These are phyloP conservation scores for Cucurbita maxima DNA, from an alignment of 306 rosid species.

Conservation along the genomic window DNA sequence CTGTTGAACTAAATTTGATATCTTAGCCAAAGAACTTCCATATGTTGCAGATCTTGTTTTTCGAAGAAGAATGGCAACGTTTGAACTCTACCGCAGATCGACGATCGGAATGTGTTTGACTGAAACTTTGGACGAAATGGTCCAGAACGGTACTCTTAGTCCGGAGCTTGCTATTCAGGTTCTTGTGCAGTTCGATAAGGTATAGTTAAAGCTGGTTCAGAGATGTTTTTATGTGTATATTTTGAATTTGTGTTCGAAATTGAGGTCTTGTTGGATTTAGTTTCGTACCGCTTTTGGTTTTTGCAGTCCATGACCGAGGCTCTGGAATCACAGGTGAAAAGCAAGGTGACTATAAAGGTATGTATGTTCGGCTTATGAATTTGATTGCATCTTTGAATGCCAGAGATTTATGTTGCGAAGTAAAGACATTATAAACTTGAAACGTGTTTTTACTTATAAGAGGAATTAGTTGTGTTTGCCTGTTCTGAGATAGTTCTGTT, in stretches of 20 bases:
- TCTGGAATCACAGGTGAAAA: conserved; percentile 72
- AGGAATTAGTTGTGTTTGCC: neutral
- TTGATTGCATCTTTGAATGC: neutral
- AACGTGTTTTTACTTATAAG: neutral
- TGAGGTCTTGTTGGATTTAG: neutral
- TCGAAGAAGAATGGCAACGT: conserved; percentile 56
- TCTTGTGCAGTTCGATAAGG: conserved; percentile 94
- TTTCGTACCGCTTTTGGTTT: neutral
- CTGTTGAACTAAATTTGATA: neutral
- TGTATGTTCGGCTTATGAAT: neutral
- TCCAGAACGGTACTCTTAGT: conserved; percentile 62
- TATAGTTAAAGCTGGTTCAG: neutral
- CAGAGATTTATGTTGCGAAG: neutral
- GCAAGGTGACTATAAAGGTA: conserved; percentile 81
- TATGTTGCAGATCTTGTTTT: conserved; percentile 31
- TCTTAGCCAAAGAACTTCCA: neutral
- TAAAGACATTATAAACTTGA: neutral
- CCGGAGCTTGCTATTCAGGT: conserved; percentile 95
- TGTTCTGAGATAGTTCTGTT: neutral
- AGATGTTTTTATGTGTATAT: neutral
- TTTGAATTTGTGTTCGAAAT: neutral
- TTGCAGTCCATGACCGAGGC: conserved; percentile 87
- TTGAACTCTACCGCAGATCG: conserved; percentile 81
- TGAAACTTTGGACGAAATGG: conserved; percentile 92
- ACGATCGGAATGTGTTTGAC: conserved; percentile 82